A percentile compares a stretch with the other conserved stretches of the same genome.
Evolutionary conservation across 2,329 filamentous ascomycete species (phyloP).

Genomic region (Claviceps quebecensis): DNA sequence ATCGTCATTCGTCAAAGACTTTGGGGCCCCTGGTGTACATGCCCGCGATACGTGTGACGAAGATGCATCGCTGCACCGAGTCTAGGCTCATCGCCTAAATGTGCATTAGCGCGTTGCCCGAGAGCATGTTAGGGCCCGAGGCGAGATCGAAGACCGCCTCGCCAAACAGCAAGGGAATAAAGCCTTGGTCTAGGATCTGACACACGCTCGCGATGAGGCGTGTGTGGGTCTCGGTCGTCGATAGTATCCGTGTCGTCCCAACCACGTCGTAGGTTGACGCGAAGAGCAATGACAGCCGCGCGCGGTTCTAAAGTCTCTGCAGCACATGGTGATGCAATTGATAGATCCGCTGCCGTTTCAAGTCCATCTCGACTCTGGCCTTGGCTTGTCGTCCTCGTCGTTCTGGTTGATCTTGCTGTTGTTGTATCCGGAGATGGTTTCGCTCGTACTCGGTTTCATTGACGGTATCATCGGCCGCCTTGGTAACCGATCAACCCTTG

Average conservation of each 20-base stretch:
- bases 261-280: constrained; percentile 2
- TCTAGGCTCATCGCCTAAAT: not conserved
- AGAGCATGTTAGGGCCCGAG: not conserved
- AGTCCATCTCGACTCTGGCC: not conserved
- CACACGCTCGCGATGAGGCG: not conserved
- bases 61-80: constrained; percentile 1
- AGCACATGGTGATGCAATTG: constrained; percentile 1
- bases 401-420: not conserved
- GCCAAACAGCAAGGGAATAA: constrained; percentile 1
- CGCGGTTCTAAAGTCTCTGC: not conserved
- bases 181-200: not conserved
- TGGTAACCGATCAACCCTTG: not conserved
- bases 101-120: constrained; percentile 3
- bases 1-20: not conserved
- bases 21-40: constrained; percentile 1
- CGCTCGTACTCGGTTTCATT: not conserved
- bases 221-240: not conserved
- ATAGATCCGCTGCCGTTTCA: not conserved
- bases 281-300: not conserved
- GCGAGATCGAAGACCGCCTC: not conserved
- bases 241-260: not conserved
- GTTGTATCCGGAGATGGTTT: not conserved
- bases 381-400: not conserved
- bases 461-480: not conserved
- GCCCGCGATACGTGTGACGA: constrained; percentile 3